A percentile compares a stretch with the other conserved stretches of the same genome.
These are phyloP conservation scores for Hypholoma fasciculare DNA, from an alignment of 768 basidiomycete genomes.

Conservation along the genomic window DNA sequence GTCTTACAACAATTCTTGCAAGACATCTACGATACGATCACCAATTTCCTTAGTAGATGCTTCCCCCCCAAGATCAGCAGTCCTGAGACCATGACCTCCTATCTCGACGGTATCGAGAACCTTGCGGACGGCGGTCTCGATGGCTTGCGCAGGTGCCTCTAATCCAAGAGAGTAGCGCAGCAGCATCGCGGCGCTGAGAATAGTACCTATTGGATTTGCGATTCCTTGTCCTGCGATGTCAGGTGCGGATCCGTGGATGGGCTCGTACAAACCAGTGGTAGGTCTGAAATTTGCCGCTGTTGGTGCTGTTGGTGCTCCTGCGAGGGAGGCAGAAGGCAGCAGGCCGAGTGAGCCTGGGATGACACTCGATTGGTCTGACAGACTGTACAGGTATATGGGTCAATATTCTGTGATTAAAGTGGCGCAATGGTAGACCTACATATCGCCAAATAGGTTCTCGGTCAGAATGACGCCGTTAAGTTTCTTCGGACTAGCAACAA, in stretches of 20 bases:
- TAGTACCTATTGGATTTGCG: conserved; percentile 94
- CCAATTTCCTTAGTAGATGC: conserved; percentile 79
- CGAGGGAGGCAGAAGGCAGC: conserved; percentile 93
- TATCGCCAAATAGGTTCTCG: conserved; percentile 96
- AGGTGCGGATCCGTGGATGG: conserved; percentile 93
- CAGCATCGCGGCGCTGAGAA: conserved; percentile 91
- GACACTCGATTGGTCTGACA: conserved; percentile 96
- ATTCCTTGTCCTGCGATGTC: conserved; percentile 94
- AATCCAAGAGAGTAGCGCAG: conserved; percentile 93
- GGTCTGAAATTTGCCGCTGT: conserved; percentile 70
- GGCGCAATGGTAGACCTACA: conserved; percentile 48
- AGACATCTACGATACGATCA: conserved; percentile 73
- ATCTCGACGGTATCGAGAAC: conserved; percentile 70
- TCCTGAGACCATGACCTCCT: conserved; percentile 80
- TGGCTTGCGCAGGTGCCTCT: conserved; percentile 78
- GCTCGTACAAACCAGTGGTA: conserved; percentile 91
- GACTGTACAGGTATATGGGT: conserved; percentile 42
- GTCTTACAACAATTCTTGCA: conserved; percentile 56
- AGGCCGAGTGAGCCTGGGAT: conserved; percentile 98
- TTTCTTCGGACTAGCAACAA: conserved; percentile 86
- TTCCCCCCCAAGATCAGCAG: conserved; percentile 85
- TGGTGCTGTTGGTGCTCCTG: conserved; percentile 74
- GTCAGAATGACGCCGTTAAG: conserved; percentile 95
- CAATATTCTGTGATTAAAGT: conserved; percentile 3
- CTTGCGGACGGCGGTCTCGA: conserved; percentile 90